Evolutionary conservation across 495 filamentous ascomycete genomes (phyloP), one percentile per base, ranked within the genome.

Genomic region (Talaromyces borbonicus): DNA sequence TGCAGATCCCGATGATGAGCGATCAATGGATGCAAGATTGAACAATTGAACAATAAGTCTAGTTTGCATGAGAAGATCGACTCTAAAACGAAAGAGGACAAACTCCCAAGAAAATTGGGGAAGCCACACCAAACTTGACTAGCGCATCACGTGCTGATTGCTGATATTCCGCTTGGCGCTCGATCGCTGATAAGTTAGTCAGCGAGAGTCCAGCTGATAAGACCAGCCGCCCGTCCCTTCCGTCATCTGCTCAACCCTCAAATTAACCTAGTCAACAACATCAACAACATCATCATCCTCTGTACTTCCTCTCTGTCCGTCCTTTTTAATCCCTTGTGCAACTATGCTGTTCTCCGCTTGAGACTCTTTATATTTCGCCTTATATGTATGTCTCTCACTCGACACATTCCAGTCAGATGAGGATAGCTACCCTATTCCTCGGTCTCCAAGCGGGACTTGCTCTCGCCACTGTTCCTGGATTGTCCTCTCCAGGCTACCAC

Each of bases 391-490:
- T 16, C 35, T 22, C 12, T 38, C 16, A 12, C 9, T 20, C 15
- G 11, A 22, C 35, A 38, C 35, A 22, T 5, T 11, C 19, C 38
- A 26, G 22, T 23, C 38, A 11, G 22, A 41, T 41, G 38, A 41
- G 38, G 23, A 41, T 41, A 41, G 80, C 71, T 43, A 87, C 87
- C 30, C 69, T 84, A 45, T 95, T 89, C 75, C 95, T 85, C 67
- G 90, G 96, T 58, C 72, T 98, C 44, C 83, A 81, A 52, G 76
- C 83, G 12, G 48, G 57, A 40, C 47, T 37, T 30, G 43, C 12
- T 16, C 18, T 46, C 43, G 29, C 43, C 43, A 46, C 43, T n/a
- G 30, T 32, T 14, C 30, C 43, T 31, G 15, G 29, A 18, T 19
- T 15, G 24, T 25, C 40, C 11, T 16, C 25, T 3, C 24, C 41